Evolutionary conservation across 208 protist genomes (phyloP).

Genomic region (Tritrichomonas foetus): DNA sequence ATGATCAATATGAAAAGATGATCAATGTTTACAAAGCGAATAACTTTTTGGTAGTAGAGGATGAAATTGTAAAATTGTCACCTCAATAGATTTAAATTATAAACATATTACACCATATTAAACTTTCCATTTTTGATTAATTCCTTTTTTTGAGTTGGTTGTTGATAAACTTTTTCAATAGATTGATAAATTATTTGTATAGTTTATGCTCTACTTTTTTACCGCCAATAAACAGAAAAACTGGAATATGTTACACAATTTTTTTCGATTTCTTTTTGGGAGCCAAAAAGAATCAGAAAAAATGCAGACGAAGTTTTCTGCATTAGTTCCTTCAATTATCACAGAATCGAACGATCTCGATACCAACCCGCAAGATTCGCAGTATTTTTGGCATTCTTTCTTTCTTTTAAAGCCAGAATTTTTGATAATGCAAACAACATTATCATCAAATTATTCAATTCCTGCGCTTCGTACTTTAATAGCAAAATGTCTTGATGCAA

Average conservation of each 20-base stretch:
- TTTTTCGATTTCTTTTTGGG: not conserved
- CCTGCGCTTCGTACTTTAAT: not conserved
- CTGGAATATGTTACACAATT: not conserved
- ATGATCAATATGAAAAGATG: not conserved
- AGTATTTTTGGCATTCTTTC: slow-evolving; percentile 34
- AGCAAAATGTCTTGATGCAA: not conserved
- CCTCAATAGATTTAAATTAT: not conserved
- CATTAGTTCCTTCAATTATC: not conserved
- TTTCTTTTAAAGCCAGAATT: slow-evolving; percentile 28
- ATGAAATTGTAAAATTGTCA: not conserved
- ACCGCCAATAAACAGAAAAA: not conserved
- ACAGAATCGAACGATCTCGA: not conserved
- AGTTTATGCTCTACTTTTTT: not conserved
- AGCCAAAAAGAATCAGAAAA: too few relatives aligned
- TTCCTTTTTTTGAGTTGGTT: too few relatives aligned
- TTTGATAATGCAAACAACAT: not conserved
- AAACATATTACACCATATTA: not conserved
- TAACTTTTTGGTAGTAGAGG: not conserved
- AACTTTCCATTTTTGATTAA: not conserved
- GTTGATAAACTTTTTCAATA: too few relatives aligned
- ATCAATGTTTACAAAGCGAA: not conserved
- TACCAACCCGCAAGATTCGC: not conserved
- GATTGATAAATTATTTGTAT: not conserved
- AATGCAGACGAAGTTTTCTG: slow-evolving; percentile 37
- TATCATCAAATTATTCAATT: slow-evolving; percentile 33